Evolutionary conservation across 2,329 filamentous ascomycete genomes (phyloP).

Genomic region (Trichoderma koningiopsis): DNA sequence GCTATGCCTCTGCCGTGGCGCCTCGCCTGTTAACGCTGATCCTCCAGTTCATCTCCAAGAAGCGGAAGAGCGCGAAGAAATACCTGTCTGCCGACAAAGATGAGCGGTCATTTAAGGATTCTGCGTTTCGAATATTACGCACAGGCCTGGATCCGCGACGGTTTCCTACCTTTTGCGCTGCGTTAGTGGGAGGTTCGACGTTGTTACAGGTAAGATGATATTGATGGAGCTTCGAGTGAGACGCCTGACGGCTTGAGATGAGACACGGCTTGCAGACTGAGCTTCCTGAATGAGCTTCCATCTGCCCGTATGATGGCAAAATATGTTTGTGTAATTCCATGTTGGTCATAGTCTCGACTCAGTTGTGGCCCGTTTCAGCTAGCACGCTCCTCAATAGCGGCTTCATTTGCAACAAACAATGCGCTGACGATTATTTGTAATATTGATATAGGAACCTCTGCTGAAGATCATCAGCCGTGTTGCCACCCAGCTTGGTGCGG

Average conservation of each 20-base stretch:
- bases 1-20: slow-evolving; percentile 61
- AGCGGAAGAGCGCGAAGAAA: slow-evolving; percentile 36
- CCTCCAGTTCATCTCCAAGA: slow-evolving; percentile 51
- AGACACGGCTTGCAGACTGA: not conserved
- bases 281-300: not conserved
- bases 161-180: slow-evolving; percentile 65
- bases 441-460: slow-evolving; percentile 35
- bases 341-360: not conserved
- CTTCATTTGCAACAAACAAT: not conserved
- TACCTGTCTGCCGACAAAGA: slow-evolving; percentile 36
- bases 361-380: not conserved
- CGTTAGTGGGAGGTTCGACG: slow-evolving; percentile 61
- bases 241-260: not conserved
- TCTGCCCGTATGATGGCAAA: not conserved
- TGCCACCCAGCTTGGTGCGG: slow-evolving; percentile 31
- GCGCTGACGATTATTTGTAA: slow-evolving; percentile 12
- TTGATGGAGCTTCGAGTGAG: not conserved
- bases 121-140: slow-evolving; percentile 46
- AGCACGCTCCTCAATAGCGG: not conserved
- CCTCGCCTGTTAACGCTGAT: slow-evolving; percentile 59
- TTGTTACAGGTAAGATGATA: slow-evolving; percentile 56
- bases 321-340: not conserved
- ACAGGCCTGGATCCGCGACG: slow-evolving; percentile 57
- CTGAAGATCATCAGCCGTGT: slow-evolving; percentile 35
- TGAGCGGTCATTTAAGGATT: slow-evolving; percentile 37